Evolutionary conservation across 2,329 filamentous ascomycete genomes (phyloP).

Genomic region (Chrysosporium keratinophilum): DNA sequence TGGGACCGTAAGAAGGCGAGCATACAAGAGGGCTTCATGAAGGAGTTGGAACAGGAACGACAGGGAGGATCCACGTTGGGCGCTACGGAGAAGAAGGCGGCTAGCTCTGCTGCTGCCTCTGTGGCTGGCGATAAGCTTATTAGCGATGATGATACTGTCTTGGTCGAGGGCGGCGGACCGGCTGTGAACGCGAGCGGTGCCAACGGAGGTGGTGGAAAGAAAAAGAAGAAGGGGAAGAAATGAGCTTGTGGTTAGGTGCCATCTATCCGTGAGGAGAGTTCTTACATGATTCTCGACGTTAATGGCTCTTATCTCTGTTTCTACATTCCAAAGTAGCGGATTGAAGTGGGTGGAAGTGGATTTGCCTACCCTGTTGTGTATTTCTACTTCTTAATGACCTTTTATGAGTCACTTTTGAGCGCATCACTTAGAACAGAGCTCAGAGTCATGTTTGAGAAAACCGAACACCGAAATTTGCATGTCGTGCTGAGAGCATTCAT

Average conservation of each 20-base stretch:
- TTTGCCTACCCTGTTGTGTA: not conserved
- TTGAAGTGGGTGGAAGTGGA: not conserved
- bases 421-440: not conserved
- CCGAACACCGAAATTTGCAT: not conserved
- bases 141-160: slow-evolving; percentile 64
- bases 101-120: slow-evolving; percentile 17
- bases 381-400: not conserved
- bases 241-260: slow-evolving; percentile 17
- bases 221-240: slow-evolving; percentile 42
- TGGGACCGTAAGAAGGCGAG: slow-evolving; percentile 74
- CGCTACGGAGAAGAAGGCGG: slow-evolving; percentile 15
- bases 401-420: not conserved
- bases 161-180: slow-evolving; percentile 57
- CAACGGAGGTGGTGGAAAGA: slow-evolving; percentile 29
- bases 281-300: not conserved
- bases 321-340: not conserved
- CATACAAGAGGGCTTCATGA: slow-evolving; percentile 70
- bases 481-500: not conserved
- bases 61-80: not conserved
- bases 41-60: slow-evolving; percentile 53
- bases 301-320: not conserved
- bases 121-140: slow-evolving; percentile 25
- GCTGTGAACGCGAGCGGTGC: slow-evolving; percentile 26
- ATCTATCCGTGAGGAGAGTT: not conserved
- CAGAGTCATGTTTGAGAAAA: not conserved